Percentiles rank a stretch among this genome's conserved stretches.
These are phyloP conservation scores for Friedmanniomyces endolithicus DNA, from an alignment of 495 filamentous ascomycete genomes.

Conservation along the genomic window DNA sequence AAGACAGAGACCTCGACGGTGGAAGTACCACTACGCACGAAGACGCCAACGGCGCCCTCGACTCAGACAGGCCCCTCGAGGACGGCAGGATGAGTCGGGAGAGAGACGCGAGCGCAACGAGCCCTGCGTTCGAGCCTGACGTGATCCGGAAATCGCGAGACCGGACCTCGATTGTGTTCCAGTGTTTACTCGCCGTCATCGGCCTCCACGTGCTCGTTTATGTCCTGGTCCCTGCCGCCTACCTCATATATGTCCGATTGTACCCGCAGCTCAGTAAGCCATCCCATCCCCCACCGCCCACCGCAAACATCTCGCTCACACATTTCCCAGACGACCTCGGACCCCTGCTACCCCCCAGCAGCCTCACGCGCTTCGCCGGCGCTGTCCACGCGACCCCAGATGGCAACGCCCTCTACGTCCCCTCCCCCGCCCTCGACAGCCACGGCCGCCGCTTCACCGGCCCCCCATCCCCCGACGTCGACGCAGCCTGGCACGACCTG, in stretches of 20 bases:
- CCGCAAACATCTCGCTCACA: too few relatives aligned
- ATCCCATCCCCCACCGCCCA: too few relatives aligned
- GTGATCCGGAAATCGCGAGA: neutral
- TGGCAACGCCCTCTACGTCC: slow-evolving; percentile 1
- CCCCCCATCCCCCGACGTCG: neutral
- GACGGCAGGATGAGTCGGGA: neutral
- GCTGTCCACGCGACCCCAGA: slow-evolving; percentile 1
- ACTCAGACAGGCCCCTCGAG: neutral
- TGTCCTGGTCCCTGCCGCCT: neutral
- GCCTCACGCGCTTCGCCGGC: neutral
- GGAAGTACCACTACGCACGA: neutral
- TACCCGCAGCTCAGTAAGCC: too few relatives aligned
- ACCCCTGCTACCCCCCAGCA: neutral
- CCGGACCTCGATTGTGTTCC: neutral
- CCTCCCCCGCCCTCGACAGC: slow-evolving; percentile 1
- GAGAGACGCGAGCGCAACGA: neutral
- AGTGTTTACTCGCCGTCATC: neutral
- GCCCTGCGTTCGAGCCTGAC: neutral
- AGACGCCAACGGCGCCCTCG: neutral
- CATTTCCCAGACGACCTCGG: too few relatives aligned
- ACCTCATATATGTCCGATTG: too few relatives aligned
- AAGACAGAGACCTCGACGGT: neutral
- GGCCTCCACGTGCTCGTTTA: neutral
- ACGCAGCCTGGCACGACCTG: slow-evolving; percentile 9
- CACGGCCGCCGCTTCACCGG: slow-evolving; percentile 3